A percentile compares a stretch with the other conserved stretches of the same genome.
These are phyloP conservation scores for Aspergillus amoenus DNA, from an alignment of 2,329 filamentous ascomycete genomes.

Conservation along the genomic window DNA sequence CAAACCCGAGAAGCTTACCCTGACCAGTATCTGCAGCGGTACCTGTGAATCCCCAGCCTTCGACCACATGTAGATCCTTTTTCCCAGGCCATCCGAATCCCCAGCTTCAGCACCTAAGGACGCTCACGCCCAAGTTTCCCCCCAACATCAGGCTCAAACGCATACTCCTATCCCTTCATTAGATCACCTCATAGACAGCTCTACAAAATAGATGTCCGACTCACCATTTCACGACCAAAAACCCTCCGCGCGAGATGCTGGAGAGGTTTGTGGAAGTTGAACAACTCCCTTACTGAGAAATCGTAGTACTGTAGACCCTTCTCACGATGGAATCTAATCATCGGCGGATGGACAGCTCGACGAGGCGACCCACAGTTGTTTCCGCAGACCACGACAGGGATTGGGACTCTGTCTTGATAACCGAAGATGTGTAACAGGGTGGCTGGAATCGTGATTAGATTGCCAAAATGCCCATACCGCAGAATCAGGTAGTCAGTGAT, in stretches of 20 bases:
- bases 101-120: no score
- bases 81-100: no score
- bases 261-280: not conserved
- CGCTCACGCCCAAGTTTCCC: not conserved
- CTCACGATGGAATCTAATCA: not conserved
- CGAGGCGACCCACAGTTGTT: not conserved
- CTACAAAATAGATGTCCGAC: not conserved
- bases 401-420: not conserved
- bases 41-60: no score
- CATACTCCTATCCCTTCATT: not conserved
- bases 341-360: not conserved
- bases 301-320: constrained; percentile 1
- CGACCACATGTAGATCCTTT: no score
- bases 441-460: not conserved
- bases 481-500: no score
- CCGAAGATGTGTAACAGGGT: not conserved
- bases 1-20: no score
- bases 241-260: not conserved
- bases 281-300: not conserved
- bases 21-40: no score
- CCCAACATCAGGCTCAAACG: not conserved
- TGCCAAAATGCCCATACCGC: not conserved
- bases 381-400: not conserved
- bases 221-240: not conserved
- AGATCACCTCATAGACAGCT: not conserved